These are phyloP conservation scores for Ganoderma resinaceum DNA, from an alignment of 1,284 basidiomycete genomes.

Conservation along the genomic window DNA sequence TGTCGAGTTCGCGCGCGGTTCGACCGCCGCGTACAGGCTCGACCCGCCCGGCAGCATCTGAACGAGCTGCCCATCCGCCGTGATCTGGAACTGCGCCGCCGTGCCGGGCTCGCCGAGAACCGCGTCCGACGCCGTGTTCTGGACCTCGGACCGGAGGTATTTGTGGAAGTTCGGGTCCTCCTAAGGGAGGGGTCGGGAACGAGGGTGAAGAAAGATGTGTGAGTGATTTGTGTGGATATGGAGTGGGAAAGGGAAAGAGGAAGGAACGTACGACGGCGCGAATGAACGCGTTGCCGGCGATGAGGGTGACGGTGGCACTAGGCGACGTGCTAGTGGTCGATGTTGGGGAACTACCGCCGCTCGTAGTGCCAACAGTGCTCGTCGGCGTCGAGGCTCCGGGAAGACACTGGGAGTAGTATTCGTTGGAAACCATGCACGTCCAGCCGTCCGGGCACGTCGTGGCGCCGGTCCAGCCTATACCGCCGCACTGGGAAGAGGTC, in stretches of 20 bases:
- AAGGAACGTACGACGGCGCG: constrained; percentile 59
- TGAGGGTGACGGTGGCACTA: constrained; percentile 53
- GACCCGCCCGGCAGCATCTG: constrained; percentile 49
- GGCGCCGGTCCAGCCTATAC: constrained; percentile 54
- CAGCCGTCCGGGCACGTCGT: constrained; percentile 56
- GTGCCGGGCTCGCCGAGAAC: constrained; percentile 56
- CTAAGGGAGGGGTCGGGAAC: constrained; percentile 34
- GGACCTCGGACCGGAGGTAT: constrained; percentile 61
- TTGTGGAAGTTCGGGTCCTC: constrained; percentile 72
- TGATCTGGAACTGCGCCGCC: constrained; percentile 64
- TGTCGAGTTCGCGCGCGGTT: constrained; percentile 51
- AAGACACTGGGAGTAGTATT: constrained; percentile 61
- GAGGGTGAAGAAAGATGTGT: neutral
- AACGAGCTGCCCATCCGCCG: constrained; percentile 55
- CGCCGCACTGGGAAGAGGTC: constrained; percentile 31
- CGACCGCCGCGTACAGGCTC: constrained; percentile 57
- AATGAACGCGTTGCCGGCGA: constrained; percentile 62
- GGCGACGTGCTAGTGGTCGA: constrained; percentile 45
- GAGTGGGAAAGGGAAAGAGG: neutral
- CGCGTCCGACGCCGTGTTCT: constrained; percentile 52
- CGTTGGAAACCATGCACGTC: constrained; percentile 52
- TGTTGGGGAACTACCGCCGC: constrained; percentile 33
- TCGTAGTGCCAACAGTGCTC: constrained; percentile 33
- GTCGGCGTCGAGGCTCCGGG: constrained; percentile 45
- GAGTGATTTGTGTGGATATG: neutral